Base-by-base conservation (phyloP, 2,329 filamentous ascomycete species). In the Microdochium bolleyi region DNA sequence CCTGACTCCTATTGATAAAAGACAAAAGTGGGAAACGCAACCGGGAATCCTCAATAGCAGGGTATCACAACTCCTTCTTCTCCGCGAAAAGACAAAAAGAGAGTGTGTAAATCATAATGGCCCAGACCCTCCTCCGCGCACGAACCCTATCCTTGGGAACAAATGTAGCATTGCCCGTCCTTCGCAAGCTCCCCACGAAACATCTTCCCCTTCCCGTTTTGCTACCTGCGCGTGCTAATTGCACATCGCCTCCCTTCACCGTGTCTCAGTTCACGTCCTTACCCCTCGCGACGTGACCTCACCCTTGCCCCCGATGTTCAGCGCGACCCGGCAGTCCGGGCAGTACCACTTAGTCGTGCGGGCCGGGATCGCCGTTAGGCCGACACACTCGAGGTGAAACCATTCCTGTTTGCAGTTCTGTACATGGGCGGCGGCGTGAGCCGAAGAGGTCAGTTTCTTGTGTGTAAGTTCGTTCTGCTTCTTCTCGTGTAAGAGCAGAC, bases 341-440 rank as follows among this genome's bases (percentile, higher is more conserved):
- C 89, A 94, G 62, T 90, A 94, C 89, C 89, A 94, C 68, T 90
- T 91, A 2, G 85, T 85, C 30, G 86, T 87, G 19, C 87, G 76
- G 2, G 84, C 79, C 11, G 88, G 88, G 54, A 88, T 81, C 24
- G 84, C 77, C 11, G 76, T 73, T 32, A 94, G 73, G 4, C 78
- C 83, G 5, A 94, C 86, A 62, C 89, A 94, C 57, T 84, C 82
- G 41, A 94, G 76, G 64, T 94, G 89, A 66, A 92, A 94, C 89
- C 89, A 94, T 67, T 92, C 88, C 57, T 83, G 83, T 60, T 89
- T 84, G 70, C 89, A 94, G 70, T 87, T 73, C 72, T 78, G 62
- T 58, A 56, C 53, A 54, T 19, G 34, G 14, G 34, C 34, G 27
- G 34, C 34, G 34, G 34, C 4, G 11, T 16, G 30, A 19, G 51